Evolutionary conservation across 306 rosid species (phyloP).

Genomic region (Pterocarpus macrocarpus): DNA sequence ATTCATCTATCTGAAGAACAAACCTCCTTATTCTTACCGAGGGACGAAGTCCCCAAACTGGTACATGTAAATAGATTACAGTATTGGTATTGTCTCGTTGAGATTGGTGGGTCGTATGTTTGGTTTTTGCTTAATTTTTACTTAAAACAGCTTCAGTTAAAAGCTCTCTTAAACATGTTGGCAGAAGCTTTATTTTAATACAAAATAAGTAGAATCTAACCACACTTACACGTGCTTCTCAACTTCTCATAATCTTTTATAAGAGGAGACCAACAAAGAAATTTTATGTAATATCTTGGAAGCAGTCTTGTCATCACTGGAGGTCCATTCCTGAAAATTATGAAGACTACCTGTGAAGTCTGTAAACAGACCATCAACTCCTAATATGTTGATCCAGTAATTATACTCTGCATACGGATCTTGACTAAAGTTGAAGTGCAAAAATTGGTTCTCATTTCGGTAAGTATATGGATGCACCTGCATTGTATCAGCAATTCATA

Average conservation of each 20-base stretch:
- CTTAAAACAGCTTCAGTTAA: neutral
- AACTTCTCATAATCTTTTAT: constrained; percentile 32
- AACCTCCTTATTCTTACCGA: neutral
- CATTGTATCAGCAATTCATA: constrained; percentile 33
- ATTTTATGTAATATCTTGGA: constrained; percentile 71
- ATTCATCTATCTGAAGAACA: neutral
- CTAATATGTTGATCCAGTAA: constrained; percentile 79
- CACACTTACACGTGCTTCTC: neutral
- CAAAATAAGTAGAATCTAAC: constrained; percentile 2
- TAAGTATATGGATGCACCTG: constrained; percentile 96
- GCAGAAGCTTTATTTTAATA: neutral
- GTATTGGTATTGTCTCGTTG: neutral
- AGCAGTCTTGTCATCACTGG: constrained; percentile 49
- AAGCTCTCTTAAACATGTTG: constrained; percentile 4
- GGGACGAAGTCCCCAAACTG: neutral
- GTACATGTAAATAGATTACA: neutral
- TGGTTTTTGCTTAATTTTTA: neutral
- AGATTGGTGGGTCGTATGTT: neutral
- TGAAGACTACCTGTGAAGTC: constrained; percentile 94
- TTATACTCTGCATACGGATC: constrained; percentile 79
- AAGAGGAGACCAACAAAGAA: constrained; percentile 55
- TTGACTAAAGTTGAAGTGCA: constrained; percentile 75
- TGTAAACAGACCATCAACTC: constrained; percentile 91
- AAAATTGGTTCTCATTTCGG: constrained; percentile 69
- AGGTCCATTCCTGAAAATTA: constrained; percentile 70